Evolutionary conservation across 2,329 filamentous ascomycete species (phyloP).

Genomic region (Cryphonectria parasitica): DNA sequence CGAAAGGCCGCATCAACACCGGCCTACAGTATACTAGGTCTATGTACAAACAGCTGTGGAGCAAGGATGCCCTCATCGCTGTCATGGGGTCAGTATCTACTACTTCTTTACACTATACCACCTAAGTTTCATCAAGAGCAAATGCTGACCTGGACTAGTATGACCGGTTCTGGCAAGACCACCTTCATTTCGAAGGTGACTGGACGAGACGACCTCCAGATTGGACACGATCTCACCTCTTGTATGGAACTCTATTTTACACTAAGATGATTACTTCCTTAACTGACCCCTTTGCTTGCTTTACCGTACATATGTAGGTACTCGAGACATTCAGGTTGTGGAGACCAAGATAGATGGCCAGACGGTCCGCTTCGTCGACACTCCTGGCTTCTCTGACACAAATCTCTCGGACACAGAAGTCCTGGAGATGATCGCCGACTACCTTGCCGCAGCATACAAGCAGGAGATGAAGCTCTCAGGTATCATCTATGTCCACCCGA

Average conservation of each 20-base stretch:
- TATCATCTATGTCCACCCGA: slow-evolving; percentile 51
- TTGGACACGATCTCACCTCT: slow-evolving; percentile 41
- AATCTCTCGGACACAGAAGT: slow-evolving; percentile 48
- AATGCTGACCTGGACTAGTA: slow-evolving; percentile 30
- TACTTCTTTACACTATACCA: background rate
- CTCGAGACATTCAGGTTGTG: slow-evolving; percentile 37
- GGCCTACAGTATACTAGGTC: slow-evolving; percentile 27
- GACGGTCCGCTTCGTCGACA: slow-evolving; percentile 45
- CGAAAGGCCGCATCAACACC: slow-evolving; percentile 12
- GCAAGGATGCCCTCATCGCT: slow-evolving; percentile 32
- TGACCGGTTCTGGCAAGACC: slow-evolving; percentile 44
- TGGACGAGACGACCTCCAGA: slow-evolving; percentile 37
- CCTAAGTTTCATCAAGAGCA: background rate
- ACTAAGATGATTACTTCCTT: background rate
- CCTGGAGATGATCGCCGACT: slow-evolving; percentile 46
- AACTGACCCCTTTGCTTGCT: background rate
- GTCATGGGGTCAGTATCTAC: slow-evolving; percentile 32
- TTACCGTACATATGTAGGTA: slow-evolving; percentile 35
- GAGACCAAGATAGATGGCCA: slow-evolving; percentile 36
- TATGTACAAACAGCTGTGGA: slow-evolving; percentile 22
- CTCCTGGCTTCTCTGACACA: slow-evolving; percentile 53
- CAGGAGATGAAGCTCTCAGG: slow-evolving; percentile 43
- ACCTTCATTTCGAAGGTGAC: slow-evolving; percentile 43
- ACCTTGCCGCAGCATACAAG: slow-evolving; percentile 40
- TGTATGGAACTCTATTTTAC: slow-evolving; percentile 31